Conservation (phyloP, 176 grass and related monocot genomes). For the Urochloa ruziziensis region DNA sequence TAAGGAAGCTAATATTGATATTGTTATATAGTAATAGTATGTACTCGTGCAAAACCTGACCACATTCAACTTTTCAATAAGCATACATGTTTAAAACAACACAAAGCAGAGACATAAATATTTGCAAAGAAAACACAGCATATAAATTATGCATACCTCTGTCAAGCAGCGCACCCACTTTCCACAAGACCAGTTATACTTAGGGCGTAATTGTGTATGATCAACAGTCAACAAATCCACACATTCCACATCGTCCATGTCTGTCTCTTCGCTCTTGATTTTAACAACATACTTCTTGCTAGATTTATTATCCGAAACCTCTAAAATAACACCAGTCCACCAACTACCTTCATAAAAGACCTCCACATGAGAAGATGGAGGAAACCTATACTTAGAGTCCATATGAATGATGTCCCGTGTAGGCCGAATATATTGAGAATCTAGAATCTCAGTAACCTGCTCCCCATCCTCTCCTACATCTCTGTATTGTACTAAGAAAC, state of each 20-base stretch:
- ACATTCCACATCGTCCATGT: slow-evolving; percentile 4
- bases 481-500: slow-evolving; percentile 38
- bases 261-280: neutral
- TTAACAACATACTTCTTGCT: slow-evolving; percentile 34
- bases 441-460: slow-evolving; percentile 31
- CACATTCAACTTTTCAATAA: neutral
- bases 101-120: neutral
- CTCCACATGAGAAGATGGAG: slow-evolving; percentile 23
- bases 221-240: slow-evolving; percentile 27
- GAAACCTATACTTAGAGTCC: slow-evolving; percentile 40
- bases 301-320: slow-evolving; percentile 11
- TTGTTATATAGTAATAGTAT: neutral
- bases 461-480: neutral
- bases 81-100: neutral
- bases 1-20: neutral
- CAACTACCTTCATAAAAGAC: slow-evolving; percentile 28
- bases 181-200: slow-evolving; percentile 13
- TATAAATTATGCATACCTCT: neutral
- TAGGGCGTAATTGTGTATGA: slow-evolving; percentile 28
- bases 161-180: slow-evolving; percentile 19
- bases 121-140: neutral
- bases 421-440: slow-evolving; percentile 39
- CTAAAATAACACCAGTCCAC: slow-evolving; percentile 36
- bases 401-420: neutral
- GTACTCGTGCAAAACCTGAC: neutral